Percentiles rank a stretch among this genome's conserved stretches.
These are phyloP conservation scores for Ceratobasidium sp. DNA, from an alignment of 1,284 basidiomycete species.

Conservation along the genomic window DNA sequence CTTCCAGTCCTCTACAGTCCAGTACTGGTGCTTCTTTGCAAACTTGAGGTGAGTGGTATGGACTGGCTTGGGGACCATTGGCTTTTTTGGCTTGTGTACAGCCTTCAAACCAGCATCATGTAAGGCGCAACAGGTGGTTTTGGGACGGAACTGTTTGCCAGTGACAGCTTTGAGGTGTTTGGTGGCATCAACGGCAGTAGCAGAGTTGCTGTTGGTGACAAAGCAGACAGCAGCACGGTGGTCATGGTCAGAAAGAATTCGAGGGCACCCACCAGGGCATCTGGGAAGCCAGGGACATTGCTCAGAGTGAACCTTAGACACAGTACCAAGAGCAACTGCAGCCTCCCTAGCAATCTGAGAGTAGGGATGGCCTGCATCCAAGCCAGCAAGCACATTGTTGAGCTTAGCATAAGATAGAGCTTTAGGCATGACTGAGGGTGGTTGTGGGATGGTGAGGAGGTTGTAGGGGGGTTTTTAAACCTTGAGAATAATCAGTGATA, in stretches of 20 bases:
- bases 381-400: too few species aligned
- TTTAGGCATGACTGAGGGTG: constrained; percentile 12
- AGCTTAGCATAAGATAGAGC: not conserved
- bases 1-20: constrained; percentile 24
- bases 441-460: not conserved
- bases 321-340: not conserved
- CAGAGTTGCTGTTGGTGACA: not conserved
- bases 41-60: not conserved
- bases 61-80: too few species aligned
- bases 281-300: not conserved
- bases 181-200: not conserved
- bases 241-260: not conserved
- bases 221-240: not conserved
- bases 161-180: not conserved
- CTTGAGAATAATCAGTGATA: not conserved
- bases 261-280: not conserved
- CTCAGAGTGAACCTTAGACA: not conserved
- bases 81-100: too few species aligned
- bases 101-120: too few species aligned
- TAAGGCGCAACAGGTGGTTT: not conserved
- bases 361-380: too few species aligned
- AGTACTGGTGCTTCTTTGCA: constrained; percentile 8
- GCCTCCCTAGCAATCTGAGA: too few species aligned
- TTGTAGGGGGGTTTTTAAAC: not conserved
- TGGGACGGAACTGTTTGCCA: not conserved